phyloP scores from a whole-genome alignment of 2,329 filamentous ascomycete species.

The Monilinia fructigena region DNA sequence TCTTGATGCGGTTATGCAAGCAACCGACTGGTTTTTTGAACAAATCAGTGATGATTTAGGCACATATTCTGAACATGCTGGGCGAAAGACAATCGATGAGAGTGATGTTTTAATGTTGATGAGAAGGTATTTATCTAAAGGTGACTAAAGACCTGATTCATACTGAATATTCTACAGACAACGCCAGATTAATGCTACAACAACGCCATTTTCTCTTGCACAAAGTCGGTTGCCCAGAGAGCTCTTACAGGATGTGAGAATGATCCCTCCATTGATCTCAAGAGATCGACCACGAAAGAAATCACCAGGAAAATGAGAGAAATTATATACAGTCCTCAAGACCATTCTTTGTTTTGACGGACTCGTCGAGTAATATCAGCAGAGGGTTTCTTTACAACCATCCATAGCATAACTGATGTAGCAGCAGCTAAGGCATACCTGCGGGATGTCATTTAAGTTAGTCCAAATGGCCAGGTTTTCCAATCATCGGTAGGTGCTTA shows the following conservation, averaged over 20 bases:
- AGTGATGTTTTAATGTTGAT: conserved; percentile 79
- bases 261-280: conserved; percentile 56
- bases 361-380: conserved; percentile 71
- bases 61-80: conserved; percentile 77
- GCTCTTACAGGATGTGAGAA: conserved; percentile 76
- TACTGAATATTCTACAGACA: conserved; percentile 58
- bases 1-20: conserved; percentile 71
- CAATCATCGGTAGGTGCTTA: conserved; percentile 49
- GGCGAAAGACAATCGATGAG: conserved; percentile 82
- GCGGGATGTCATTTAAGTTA: conserved; percentile 14
- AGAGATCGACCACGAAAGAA: conserved; percentile 39
- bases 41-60: conserved; percentile 78
- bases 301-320: conserved; percentile 41
- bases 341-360: conserved; percentile 75
- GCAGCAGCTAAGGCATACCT: conserved; percentile 86
- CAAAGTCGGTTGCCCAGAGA: conserved; percentile 80
- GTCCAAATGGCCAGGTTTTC: background rate
- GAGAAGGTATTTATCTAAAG: conserved; percentile 61
- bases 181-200: conserved; percentile 67
- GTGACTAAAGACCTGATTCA: conserved; percentile 18
- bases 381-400: conserved; percentile 86
- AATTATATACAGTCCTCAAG: conserved; percentile 44
- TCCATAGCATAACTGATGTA: conserved; percentile 93
- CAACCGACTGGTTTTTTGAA: conserved; percentile 90
- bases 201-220: conserved; percentile 82